These are phyloP conservation scores for Candolleomyces aberdarensis DNA, from an alignment of 768 basidiomycete genomes.

Conservation along the genomic window DNA sequence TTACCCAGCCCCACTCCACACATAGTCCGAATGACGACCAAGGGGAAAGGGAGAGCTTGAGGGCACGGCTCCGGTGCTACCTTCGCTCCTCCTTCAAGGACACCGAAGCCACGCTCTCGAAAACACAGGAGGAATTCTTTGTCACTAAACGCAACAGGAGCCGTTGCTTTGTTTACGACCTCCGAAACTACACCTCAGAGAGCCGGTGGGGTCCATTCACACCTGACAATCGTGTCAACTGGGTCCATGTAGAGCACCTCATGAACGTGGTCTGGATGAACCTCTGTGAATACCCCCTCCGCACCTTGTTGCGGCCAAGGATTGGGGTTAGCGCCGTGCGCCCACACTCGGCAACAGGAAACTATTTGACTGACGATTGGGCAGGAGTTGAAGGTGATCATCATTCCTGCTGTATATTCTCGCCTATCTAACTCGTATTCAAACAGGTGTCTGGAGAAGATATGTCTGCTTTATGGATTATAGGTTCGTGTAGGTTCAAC, in stretches of 20 bases:
- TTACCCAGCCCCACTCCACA: conserved; percentile 11
- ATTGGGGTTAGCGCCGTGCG: conserved; percentile 49
- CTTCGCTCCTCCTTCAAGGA: conserved; percentile 24
- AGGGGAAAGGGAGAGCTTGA: not conserved
- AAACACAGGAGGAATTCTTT: conserved; percentile 25
- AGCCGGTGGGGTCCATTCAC: conserved; percentile 62
- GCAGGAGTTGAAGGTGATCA: conserved; percentile 60
- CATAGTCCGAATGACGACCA: not conserved
- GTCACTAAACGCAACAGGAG: conserved; percentile 40
- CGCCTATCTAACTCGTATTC: not conserved
- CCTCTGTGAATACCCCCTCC: conserved; percentile 42
- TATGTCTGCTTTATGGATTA: conserved; percentile 81
- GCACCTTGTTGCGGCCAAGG: conserved; percentile 41
- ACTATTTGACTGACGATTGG: conserved; percentile 50
- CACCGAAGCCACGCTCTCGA: conserved; percentile 34
- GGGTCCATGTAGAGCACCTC: conserved; percentile 62
- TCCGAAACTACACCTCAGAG: conserved; percentile 50
- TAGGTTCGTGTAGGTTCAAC: conserved; percentile 35
- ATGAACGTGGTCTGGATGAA: conserved; percentile 53
- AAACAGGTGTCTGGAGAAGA: conserved; percentile 61
- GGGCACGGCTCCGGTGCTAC: not conserved
- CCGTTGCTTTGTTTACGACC: conserved; percentile 61
- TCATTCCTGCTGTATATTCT: not conserved
- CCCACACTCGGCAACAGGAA: conserved; percentile 51
- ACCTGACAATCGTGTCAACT: conserved; percentile 39